phyloP scores from a whole-genome alignment of 768 basidiomycete genomes.

The Hypholoma sublateritium region DNA sequence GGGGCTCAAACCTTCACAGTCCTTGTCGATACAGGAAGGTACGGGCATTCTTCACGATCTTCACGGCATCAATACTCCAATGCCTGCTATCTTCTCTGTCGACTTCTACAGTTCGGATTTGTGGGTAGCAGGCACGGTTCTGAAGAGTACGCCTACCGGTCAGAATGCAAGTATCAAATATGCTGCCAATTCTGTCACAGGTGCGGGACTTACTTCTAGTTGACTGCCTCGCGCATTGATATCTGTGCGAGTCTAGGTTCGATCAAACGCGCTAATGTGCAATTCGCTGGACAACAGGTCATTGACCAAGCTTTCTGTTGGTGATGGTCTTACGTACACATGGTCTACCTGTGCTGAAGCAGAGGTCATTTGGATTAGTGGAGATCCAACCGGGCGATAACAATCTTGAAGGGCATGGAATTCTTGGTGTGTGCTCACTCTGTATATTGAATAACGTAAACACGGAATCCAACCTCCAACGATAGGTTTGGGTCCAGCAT shows the following conservation, averaged over 20 bases:
- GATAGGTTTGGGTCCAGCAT: conserved; percentile 63
- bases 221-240: background rate
- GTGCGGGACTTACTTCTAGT: conserved; percentile 27
- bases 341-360: background rate
- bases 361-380: conserved; percentile 29
- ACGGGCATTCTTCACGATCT: background rate
- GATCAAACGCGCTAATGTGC: conserved; percentile 42
- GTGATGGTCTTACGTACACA: conserved; percentile 23
- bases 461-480: conserved; percentile 13
- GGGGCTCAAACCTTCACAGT: conserved; percentile 34
- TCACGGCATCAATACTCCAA: too few species aligned
- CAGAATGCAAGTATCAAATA: conserved; percentile 43
- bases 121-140: conserved; percentile 52
- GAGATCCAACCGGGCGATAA: conserved; percentile 30
- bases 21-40: conserved; percentile 52
- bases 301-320: conserved; percentile 47
- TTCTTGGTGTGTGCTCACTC: conserved; percentile 21
- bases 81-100: background rate
- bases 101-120: conserved; percentile 57
- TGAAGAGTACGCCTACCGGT: conserved; percentile 36
- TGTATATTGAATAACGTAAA: background rate
- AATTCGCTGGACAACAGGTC: conserved; percentile 44
- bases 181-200: conserved; percentile 52
- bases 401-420: conserved; percentile 31
- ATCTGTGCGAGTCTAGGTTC: conserved; percentile 30